These are phyloP conservation scores for Porogramme epimiltina DNA, from an alignment of 1,284 basidiomycete species.

Conservation along the genomic window DNA sequence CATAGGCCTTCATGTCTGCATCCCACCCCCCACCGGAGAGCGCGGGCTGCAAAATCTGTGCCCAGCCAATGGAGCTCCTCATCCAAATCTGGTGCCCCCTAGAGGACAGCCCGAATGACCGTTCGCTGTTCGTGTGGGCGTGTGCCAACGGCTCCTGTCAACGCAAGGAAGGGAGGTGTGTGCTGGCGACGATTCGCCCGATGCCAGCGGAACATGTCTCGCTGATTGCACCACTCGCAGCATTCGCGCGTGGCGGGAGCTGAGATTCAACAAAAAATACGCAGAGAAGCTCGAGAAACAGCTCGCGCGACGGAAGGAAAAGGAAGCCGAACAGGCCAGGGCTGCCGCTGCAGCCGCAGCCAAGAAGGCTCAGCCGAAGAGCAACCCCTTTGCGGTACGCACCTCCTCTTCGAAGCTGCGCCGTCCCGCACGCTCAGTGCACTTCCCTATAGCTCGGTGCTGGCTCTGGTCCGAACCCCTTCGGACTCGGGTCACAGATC, in stretches of 20 bases:
- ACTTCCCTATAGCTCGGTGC: slow-evolving; percentile 21
- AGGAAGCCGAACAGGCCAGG: slow-evolving; percentile 37
- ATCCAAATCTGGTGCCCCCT: slow-evolving; percentile 87
- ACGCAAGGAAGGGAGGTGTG: slow-evolving; percentile 59
- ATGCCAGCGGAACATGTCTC: not conserved
- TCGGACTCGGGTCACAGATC: slow-evolving; percentile 63
- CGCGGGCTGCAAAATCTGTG: slow-evolving; percentile 69
- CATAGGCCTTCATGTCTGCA: slow-evolving; percentile 34
- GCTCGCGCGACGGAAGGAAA: slow-evolving; percentile 35
- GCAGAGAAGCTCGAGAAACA: slow-evolving; percentile 66
- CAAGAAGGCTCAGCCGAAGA: slow-evolving; percentile 35
- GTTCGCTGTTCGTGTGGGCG: slow-evolving; percentile 81
- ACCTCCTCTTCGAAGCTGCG: not conserved
- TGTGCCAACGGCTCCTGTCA: slow-evolving; percentile 72
- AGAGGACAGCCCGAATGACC: slow-evolving; percentile 78
- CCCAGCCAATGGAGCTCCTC: slow-evolving; percentile 72
- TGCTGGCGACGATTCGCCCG: slow-evolving; percentile 11
- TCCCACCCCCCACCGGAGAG: slow-evolving; percentile 33
- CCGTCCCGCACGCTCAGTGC: not conserved
- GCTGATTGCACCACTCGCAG: slow-evolving; percentile 38
- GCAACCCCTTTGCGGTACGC: slow-evolving; percentile 74
- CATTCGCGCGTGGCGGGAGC: slow-evolving; percentile 75
- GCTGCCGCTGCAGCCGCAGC: slow-evolving; percentile 33
- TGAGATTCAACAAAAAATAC: slow-evolving; percentile 71
- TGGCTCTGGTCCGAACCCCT: slow-evolving; percentile 35